Percentiles rank a stretch among this genome's conserved stretches.
Conservation (phyloP, 1,284 basidiomycete genomes). For the Earliella scabrosa region DNA sequence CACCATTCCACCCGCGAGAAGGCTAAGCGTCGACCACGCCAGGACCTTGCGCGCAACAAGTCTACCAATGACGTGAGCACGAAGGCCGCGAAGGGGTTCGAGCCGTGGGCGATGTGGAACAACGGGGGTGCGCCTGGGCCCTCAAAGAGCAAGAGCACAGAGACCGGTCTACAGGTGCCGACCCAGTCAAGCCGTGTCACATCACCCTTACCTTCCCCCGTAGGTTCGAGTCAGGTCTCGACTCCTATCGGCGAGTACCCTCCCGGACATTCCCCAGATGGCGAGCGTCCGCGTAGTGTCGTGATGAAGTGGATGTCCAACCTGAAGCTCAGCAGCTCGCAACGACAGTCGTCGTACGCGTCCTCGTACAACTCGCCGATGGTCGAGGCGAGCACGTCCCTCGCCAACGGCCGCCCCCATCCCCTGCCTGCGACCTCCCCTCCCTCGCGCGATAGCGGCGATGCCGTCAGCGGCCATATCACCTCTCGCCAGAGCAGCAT, state of each 20-base stretch:
- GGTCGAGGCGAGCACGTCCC: conserved; percentile 20
- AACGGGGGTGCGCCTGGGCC: conserved; percentile 15
- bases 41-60: conserved; percentile 27
- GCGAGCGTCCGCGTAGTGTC: conserved; percentile 31
- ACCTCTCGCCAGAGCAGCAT: conserved; percentile 33
- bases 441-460: conserved; percentile 36
- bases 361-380: conserved; percentile 21
- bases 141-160: conserved; percentile 24
- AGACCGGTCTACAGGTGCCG: conserved; percentile 25
- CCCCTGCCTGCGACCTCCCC: conserved; percentile 18
- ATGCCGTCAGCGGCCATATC: conserved; percentile 35
- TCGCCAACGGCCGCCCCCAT: conserved; percentile 15
- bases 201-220: conserved; percentile 28
- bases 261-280: conserved; percentile 23
- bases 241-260: conserved; percentile 23
- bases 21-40: conserved; percentile 24
- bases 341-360: conserved; percentile 21
- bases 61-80: conserved; percentile 29
- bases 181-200: conserved; percentile 15
- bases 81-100: conserved; percentile 14
- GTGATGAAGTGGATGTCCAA: conserved; percentile 26
- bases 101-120: conserved; percentile 23
- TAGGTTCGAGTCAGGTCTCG: conserved; percentile 22
- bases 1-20: conserved; percentile 28
- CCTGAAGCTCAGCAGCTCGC: conserved; percentile 16